Base-by-base conservation (phyloP, 2,329 filamentous ascomycete species). In the Talaromyces sp. region DNA sequence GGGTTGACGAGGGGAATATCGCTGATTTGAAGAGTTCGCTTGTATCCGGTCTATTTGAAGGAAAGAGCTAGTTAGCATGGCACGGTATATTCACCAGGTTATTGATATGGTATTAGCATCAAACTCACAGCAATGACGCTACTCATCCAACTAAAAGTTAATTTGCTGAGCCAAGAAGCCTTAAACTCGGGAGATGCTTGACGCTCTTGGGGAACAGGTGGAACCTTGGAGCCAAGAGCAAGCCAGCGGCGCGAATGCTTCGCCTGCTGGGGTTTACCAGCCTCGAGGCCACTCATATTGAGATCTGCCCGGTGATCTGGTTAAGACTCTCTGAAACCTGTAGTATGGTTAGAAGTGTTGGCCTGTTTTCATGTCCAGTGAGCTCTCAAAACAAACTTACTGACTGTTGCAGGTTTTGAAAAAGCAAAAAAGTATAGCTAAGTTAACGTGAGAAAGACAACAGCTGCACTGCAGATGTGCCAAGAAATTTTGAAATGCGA, bases 101-200 rank as follows among this genome's bases (percentile, higher is more conserved):
- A 16, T 13, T 13, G 16, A 17, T 13, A 4, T 33, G 8, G 20
- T 1, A 14, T 4, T 7, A 36, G n/a, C 8, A 16, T 36, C 20
- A 35, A 7, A 39, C 43, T 35, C 11, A 46, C 43, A 19, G 30
- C 20, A 13, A 46, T 46, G 17, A 46, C 16, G 8, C 10, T 19
- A 14, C 43, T 30, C 43, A 46, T 46, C 43, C 43, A 46, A 46
- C 19, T 35, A 27, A 46, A 46, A 0, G 43, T 46, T 22, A 33
- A 46, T 13, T 22, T 46, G 14, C 43, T 35, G 13, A 46, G 27
- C 1, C 27, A 44, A 17, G 22, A 22, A 11, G 41, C 41, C 8
- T 6, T 24, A 20, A 19, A 30, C 8, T 44, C 41, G 14, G 27
- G 27, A 7, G 41, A 44, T 16, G 29, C 29, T 19, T 44, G n/a